Conservation (phyloP, 805 yeast species). For the Kockiozyma suomiensis region DNA sequence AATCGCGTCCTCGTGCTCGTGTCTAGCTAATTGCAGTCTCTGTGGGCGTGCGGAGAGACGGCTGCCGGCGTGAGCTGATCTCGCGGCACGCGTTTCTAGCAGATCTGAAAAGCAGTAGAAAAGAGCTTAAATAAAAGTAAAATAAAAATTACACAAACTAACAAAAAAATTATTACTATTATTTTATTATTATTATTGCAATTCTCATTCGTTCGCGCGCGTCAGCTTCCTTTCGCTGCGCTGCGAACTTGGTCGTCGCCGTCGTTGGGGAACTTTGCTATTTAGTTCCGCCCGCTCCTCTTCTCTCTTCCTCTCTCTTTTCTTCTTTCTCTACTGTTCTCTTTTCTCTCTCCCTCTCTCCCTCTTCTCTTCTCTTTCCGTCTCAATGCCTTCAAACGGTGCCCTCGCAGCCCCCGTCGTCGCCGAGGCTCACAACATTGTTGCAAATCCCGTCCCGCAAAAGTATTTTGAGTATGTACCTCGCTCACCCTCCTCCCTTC, state of each 20-base stretch:
- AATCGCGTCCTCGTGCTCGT: too few species aligned
- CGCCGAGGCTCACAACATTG: conserved; percentile 37
- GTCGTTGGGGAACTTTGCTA: neutral
- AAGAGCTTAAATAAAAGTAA: too few species aligned
- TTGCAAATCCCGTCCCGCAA: conserved; percentile 36
- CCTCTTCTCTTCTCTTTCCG: neutral
- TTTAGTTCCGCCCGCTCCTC: conserved; percentile 1
- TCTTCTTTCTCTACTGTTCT: neutral
- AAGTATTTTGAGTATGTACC: conserved; percentile 37
- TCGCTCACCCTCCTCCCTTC: neutral
- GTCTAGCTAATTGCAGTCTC: too few species aligned
- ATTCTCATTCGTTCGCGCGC: too few species aligned
- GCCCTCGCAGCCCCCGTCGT: conserved; percentile 30
- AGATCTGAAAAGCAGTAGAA: too few species aligned
- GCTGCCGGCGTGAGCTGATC: too few species aligned
- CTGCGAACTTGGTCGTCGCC: neutral
- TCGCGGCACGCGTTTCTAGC: too few species aligned
- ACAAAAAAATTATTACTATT: too few species aligned
- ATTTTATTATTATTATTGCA: too few species aligned
- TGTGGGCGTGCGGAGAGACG: too few species aligned
- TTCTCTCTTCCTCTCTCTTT: neutral
- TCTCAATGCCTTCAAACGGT: conserved; percentile 13
- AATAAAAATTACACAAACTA: too few species aligned
- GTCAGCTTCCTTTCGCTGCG: too few species aligned
- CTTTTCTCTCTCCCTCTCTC: neutral